These are phyloP conservation scores for Nicotiana sylvestris DNA, from an alignment of 257 asterid genomes.

Conservation along the genomic window DNA sequence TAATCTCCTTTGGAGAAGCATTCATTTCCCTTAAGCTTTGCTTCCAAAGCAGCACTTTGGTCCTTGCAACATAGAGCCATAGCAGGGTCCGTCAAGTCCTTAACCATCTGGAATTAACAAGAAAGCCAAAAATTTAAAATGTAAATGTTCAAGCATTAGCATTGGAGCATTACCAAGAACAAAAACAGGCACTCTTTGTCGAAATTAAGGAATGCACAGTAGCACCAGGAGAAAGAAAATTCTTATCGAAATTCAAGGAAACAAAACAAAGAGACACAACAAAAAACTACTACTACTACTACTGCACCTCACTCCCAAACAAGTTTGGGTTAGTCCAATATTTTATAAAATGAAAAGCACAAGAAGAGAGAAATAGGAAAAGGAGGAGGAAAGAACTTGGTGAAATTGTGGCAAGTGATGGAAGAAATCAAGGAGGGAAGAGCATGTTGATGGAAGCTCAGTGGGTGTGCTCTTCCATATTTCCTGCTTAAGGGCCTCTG, in stretches of 20 bases:
- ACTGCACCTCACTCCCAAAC: no score
- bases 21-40: conserved; percentile 69
- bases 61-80: conserved; percentile 67
- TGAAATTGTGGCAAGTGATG: conserved; percentile 54
- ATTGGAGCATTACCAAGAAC: neutral
- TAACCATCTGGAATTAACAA: conserved; percentile 44
- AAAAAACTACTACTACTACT: no score
- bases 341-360: no score
- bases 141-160: neutral
- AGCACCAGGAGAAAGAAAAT: neutral
- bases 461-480: conserved; percentile 41
- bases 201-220: neutral
- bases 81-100: conserved; percentile 68
- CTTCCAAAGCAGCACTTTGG: conserved; percentile 59
- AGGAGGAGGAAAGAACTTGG: conserved; percentile 35
- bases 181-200: neutral
- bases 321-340: no score
- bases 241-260: neutral
- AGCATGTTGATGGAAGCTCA: conserved; percentile 53
- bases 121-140: neutral
- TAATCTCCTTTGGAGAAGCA: conserved; percentile 72
- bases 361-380: neutral
- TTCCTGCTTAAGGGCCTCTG: conserved; percentile 44
- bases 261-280: neutral
- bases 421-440: conserved; percentile 65